phyloP scores from a whole-genome alignment of 2,329 filamentous ascomycete genomes.

The Fusarium musae region DNA sequence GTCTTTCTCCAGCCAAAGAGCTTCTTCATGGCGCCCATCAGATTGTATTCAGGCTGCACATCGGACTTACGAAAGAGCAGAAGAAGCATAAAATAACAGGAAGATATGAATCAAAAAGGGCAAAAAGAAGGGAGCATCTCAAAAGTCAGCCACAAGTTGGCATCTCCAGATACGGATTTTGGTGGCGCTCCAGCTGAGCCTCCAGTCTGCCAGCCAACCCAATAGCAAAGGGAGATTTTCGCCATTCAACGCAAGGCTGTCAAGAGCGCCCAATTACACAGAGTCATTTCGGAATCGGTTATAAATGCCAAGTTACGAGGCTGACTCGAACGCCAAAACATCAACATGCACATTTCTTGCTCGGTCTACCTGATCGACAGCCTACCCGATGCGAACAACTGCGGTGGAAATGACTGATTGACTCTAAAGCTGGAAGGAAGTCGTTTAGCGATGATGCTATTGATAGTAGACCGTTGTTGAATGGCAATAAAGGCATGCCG shows the following conservation, averaged over 20 bases:
- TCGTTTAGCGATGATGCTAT: rapidly evolving
- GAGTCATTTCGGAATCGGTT: neutral
- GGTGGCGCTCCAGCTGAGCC: neutral
- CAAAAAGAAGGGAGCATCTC: too few species aligned
- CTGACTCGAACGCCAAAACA: rapidly evolving
- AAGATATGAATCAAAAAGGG: too few species aligned
- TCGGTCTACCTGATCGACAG: rapidly evolving
- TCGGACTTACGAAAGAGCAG: rapidly evolving
- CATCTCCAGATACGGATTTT: neutral
- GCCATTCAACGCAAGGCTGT: rapidly evolving
- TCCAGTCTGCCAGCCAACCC: neutral
- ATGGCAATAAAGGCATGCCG: neutral
- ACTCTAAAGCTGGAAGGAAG: rapidly evolving
- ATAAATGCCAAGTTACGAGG: neutral
- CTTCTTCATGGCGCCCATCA: neutral
- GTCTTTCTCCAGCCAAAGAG: neutral
- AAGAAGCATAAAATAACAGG: neutral
- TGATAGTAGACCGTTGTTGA: neutral
- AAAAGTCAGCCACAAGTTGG: neutral
- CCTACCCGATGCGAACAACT: rapidly evolving
- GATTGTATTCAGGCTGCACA: neutral
- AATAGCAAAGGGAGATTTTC: neutral
- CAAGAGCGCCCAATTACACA: rapidly evolving
- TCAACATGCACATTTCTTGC: neutral
- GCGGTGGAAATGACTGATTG: rapidly evolving